Evolutionary conservation across 2,329 filamentous ascomycete genomes (phyloP).

Genomic region (Aspergillus fructus): DNA sequence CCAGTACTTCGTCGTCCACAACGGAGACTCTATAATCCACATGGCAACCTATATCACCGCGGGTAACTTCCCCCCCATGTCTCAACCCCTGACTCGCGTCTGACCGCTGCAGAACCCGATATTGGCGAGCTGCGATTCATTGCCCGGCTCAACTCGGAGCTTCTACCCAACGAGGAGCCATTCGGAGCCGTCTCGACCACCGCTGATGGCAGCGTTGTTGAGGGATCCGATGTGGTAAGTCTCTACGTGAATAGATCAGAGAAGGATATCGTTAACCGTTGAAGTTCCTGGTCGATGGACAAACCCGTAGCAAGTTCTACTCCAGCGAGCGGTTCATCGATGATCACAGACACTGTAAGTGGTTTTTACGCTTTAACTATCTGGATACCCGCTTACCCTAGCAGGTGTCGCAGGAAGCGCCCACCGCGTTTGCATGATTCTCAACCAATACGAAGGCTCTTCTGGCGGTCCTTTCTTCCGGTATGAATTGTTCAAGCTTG

Average conservation of each 20-base stretch:
- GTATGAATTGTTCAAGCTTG: conserved; percentile 16
- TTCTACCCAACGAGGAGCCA: conserved; percentile 54
- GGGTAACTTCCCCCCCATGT: conserved; percentile 17
- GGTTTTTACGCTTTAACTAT: too few species aligned
- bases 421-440: conserved; percentile 62
- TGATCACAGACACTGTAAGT: conserved; percentile 59
- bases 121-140: conserved; percentile 66
- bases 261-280: neutral
- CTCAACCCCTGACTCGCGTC: neutral
- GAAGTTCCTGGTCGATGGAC: conserved; percentile 56
- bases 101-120: conserved; percentile 42
- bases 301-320: conserved; percentile 71
- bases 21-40: conserved; percentile 61
- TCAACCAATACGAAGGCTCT: conserved; percentile 58
- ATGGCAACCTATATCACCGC: conserved; percentile 63
- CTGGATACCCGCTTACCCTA: neutral
- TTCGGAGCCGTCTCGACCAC: conserved; percentile 59
- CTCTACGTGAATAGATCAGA: neutral
- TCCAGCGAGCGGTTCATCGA: conserved; percentile 69
- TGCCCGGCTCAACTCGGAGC: conserved; percentile 55
- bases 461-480: conserved; percentile 67
- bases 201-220: conserved; percentile 50
- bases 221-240: conserved; percentile 55
- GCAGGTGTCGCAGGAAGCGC: conserved; percentile 33
- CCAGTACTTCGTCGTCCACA: conserved; percentile 62